Base-by-base conservation (phyloP, 2,329 filamentous ascomycete species). In the Stagonosporopsis vannaccii region DNA sequence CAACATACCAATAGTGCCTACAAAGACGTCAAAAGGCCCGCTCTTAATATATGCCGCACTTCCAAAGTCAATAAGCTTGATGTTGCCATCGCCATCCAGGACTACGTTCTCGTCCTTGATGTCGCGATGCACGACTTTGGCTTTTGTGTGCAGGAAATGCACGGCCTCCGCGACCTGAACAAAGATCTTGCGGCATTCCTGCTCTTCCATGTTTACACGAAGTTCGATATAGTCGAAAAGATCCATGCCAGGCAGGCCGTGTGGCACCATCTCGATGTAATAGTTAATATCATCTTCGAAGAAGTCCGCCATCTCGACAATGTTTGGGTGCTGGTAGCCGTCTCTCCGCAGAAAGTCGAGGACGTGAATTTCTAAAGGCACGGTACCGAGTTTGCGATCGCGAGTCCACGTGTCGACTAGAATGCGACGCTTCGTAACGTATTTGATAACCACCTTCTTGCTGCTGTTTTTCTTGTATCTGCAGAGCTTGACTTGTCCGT, bases 21-120 rank as follows among this genome's bases (percentile, higher is more conserved):
- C 95, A 79, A 99, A 99, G 13, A 99, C 95, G 75, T 98, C 93
- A 82, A 99, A 99, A 41, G 95, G 95, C 13, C 95, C 95, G 75
- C 90, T 97, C 80, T 96, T 97, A 81, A 98, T 96, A 75, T 99
- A 99, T 60, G 95, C 93, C 56, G 95, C 95, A 73, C 93, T 97
- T 58, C 95, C 95, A 78, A 99, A 99, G 77, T 99, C 95, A 66
- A 98, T 98, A 69, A 99, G 82, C 79, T 97, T 98, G 78, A 99
- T 96, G 66, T 90, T 89, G 23, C 94, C 93, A 73, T 98, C 93
- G 32, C 95, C 94, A 71, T 99, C 95, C 15, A 99, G 82, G 51
- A 99, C 90, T 26, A 99, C 91, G 67, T 99, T 99, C 78, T 99
- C 95, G 69, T 99, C 95, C 76, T 99, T 99, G 83, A 99, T 98